A percentile compares a stretch with the other conserved stretches of the same genome.
These are phyloP conservation scores for Solanum corneliomulleri DNA, from an alignment of 257 asterid species.

Conservation along the genomic window DNA sequence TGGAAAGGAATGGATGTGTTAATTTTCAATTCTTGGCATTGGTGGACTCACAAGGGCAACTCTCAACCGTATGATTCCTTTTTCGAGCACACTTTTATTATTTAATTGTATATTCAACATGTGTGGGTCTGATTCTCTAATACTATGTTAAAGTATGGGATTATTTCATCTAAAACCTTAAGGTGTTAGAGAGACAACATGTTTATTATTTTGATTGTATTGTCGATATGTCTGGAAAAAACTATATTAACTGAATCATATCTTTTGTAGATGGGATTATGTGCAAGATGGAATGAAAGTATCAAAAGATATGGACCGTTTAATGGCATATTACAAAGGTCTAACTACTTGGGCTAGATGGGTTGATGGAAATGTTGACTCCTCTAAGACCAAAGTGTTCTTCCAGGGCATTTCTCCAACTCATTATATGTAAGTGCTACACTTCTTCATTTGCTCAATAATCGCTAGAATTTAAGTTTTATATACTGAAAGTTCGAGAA, in stretches of 20 bases:
- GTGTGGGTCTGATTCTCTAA: too few relatives aligned
- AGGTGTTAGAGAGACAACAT: too few relatives aligned
- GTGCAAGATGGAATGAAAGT: constrained; percentile 40
- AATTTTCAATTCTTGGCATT: constrained; percentile 70
- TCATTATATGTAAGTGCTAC: constrained; percentile 40
- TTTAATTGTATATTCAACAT: too few relatives aligned
- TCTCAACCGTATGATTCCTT: constrained; percentile 35
- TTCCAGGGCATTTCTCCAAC: constrained; percentile 68
- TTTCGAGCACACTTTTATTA: too few relatives aligned
- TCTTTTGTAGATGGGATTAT: constrained; percentile 41
- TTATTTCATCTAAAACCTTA: too few relatives aligned
- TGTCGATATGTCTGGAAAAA: background rate
- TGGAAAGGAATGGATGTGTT: constrained; percentile 83
- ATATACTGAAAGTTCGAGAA: background rate
- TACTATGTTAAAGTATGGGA: too few relatives aligned
- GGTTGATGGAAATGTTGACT: constrained; percentile 47
- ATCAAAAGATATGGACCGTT: constrained; percentile 50
- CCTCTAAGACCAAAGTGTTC: constrained; percentile 48
- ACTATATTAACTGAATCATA: background rate
- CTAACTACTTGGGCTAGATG: constrained; percentile 61
- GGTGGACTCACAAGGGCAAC: constrained; percentile 81
- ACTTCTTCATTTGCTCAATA: background rate
- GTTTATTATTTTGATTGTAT: too few relatives aligned
- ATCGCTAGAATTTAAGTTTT: background rate
- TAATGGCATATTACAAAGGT: constrained; percentile 50